Base-by-base conservation (phyloP, 202 grass and related monocot species). In the Setaria italica region DNA sequence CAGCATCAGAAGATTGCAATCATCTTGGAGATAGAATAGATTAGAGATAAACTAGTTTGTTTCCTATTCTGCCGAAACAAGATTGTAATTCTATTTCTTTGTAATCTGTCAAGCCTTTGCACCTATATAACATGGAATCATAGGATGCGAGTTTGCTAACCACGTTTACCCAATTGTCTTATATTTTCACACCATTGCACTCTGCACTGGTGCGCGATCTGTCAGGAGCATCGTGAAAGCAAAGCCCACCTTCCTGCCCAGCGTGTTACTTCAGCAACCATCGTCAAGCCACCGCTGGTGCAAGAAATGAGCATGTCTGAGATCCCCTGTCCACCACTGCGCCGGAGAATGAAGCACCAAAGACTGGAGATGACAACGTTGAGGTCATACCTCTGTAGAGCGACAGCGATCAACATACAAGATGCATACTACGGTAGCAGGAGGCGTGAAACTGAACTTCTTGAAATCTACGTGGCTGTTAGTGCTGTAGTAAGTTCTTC, bases 171-270 rank as follows among this genome's bases (percentile, higher is more conserved):
- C 25, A 25, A 25, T 25, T 25, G 25, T 25, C 25, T 25, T 25
- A 25, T 25, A 25, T 25, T 25, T 25, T 25, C 25, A 25, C 25
- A 25, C 25, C 93, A 95, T 65, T 89, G 90, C 78, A 86, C 84
- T 65, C 74, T 93, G 64, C 91, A 88, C 67, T 93, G 79, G 82
- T 96, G 91, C 33, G 91, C 89, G 3, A 93, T 87, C 63, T 92
- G 93, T 70, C 90, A 95, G 86, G 93, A 95, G 84, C 93, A 95
- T 89, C 80, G 93, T 41, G 93, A 92, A 92, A 89, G 85, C 77
- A 91, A 85, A 78, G 86, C 83, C 10, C 93, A 16, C 76, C 77
- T 92, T 17, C 54, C 86, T 21, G 90, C 90, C 51, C 88, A 81
- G 78, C 87, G 9, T 25, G 29, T 13, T 16, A 50, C 76, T 84